A percentile compares a stretch with the other conserved stretches of the same genome.
These are phyloP conservation scores for Cardamine resedifolia DNA, from an alignment of 345 rosid species.

Conservation along the genomic window DNA sequence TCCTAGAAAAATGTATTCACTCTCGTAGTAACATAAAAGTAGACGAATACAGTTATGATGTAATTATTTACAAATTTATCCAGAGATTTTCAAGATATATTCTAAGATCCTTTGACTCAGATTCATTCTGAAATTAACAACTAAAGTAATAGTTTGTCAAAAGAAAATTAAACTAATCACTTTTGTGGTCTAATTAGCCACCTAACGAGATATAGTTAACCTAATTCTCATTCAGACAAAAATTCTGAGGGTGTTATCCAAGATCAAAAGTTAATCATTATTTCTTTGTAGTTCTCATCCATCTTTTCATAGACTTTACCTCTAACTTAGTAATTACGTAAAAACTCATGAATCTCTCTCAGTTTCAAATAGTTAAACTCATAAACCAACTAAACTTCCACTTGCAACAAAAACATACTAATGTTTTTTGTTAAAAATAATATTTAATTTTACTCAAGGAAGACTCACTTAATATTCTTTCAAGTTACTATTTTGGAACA, in stretches of 20 bases:
- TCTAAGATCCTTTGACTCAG: background rate
- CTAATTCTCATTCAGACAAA: background rate
- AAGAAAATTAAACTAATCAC: background rate
- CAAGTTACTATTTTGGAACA: background rate
- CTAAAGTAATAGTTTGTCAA: slow-evolving; percentile 2
- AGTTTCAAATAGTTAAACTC: too few species aligned
- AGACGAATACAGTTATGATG: background rate
- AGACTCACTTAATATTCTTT: background rate
- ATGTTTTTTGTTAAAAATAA: background rate
- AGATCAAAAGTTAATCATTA: background rate
- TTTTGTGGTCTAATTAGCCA: slow-evolving; percentile 14
- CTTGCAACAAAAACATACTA: too few species aligned
- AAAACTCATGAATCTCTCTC: background rate
- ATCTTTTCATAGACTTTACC: background rate
- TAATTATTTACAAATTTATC: background rate
- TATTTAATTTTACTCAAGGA: background rate
- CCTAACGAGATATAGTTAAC: slow-evolving; percentile 3
- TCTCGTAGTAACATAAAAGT: background rate
- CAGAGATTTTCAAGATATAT: background rate
- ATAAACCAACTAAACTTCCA: background rate
- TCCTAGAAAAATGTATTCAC: background rate
- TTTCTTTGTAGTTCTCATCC: background rate
- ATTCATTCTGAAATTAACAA: slow-evolving; percentile 9
- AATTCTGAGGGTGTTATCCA: background rate
- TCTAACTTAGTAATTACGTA: background rate